Conservation (phyloP, 495 filamentous ascomycete genomes). For the Aspergillus diversus region DNA sequence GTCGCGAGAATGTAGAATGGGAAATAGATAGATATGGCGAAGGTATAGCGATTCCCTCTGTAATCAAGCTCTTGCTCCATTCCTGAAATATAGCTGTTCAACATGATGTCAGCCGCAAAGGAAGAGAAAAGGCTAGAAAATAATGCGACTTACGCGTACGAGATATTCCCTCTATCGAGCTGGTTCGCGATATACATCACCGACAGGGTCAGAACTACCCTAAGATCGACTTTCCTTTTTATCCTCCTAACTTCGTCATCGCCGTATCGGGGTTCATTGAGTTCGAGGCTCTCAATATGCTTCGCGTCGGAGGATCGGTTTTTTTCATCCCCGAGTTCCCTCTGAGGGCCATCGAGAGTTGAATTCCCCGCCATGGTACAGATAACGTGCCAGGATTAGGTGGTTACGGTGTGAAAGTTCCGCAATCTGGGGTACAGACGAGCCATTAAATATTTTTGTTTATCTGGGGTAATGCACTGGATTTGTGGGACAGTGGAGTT, state of each 20-base stretch:
- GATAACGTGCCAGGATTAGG: background rate
- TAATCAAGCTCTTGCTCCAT: slow-evolving; percentile 1
- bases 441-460: background rate
- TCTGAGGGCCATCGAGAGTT: background rate
- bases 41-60: background rate
- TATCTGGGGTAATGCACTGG: too few species aligned
- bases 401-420: background rate
- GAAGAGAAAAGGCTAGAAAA: background rate
- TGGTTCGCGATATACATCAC: background rate
- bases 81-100: background rate
- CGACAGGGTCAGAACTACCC: background rate
- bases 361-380: background rate
- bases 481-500: too few species aligned
- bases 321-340: background rate
- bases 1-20: background rate
- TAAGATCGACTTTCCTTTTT: background rate
- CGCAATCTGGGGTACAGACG: background rate
- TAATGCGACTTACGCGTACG: background rate
- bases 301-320: background rate
- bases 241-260: background rate
- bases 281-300: background rate
- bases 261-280: background rate
- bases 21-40: background rate
- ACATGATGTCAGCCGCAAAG: background rate
- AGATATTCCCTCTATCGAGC: background rate